phyloP scores from a whole-genome alignment of 2,329 filamentous ascomycete species.

The Colletotrichum noveboracense region DNA sequence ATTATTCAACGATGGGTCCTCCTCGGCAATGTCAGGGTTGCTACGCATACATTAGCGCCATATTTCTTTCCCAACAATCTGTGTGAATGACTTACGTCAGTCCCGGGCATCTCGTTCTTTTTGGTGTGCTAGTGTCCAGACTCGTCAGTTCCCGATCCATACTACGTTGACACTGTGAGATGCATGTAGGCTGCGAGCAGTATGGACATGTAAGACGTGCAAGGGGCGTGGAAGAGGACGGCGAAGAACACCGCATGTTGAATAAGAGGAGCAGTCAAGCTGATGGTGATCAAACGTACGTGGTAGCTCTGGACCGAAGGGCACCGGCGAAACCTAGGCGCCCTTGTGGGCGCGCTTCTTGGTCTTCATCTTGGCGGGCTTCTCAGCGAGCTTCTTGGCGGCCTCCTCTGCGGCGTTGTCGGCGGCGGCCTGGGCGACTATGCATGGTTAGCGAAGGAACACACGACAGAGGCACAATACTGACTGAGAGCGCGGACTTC shows the following conservation, averaged over 20 bases:
- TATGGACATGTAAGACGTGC: fast-evolving
- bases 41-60: background rate
- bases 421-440: background rate
- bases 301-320: background rate
- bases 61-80: background rate
- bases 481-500: no score
- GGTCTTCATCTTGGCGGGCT: background rate
- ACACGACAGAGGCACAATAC: fast-evolving
- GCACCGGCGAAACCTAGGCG: background rate
- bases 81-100: background rate
- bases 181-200: background rate
- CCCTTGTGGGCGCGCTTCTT: background rate
- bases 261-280: background rate
- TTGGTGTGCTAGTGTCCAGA: background rate
- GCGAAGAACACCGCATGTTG: no score
- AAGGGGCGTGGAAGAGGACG: background rate
- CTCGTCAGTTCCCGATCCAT: background rate
- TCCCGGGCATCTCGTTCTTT: background rate
- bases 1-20: background rate
- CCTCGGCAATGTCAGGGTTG: background rate
- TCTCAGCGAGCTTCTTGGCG: no score
- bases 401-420: no score
- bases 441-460: fast-evolving
- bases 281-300: background rate
- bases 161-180: background rate